These are phyloP conservation scores for Sclerotinia subarctica DNA, from an alignment of 2,329 filamentous ascomycete genomes.

Conservation along the genomic window DNA sequence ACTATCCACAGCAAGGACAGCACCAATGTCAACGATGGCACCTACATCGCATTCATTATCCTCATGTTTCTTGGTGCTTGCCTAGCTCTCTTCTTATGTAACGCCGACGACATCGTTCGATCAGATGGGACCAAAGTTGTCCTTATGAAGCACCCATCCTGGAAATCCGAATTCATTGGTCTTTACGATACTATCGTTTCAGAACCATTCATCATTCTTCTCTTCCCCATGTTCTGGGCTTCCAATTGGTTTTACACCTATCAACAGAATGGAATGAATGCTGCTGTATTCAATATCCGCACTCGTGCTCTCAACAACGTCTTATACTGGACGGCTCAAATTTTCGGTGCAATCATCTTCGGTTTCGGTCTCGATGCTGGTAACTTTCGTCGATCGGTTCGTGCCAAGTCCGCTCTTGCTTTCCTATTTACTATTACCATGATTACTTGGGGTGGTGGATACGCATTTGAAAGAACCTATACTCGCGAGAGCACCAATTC, in stretches of 20 bases:
- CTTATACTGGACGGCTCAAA: slow-evolving; percentile 78
- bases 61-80: slow-evolving; percentile 71
- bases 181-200: slow-evolving; percentile 68
- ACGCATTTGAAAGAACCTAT: slow-evolving; percentile 68
- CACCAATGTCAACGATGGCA: slow-evolving; percentile 64
- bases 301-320: slow-evolving; percentile 74
- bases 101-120: slow-evolving; percentile 70
- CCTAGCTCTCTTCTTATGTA: slow-evolving; percentile 66
- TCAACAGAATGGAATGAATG: slow-evolving; percentile 73
- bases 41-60: slow-evolving; percentile 86
- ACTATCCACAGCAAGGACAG: slow-evolving; percentile 58
- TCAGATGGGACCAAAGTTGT: slow-evolving; percentile 77
- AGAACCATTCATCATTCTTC: slow-evolving; percentile 69
- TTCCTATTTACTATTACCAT: slow-evolving; percentile 69
- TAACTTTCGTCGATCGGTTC: slow-evolving; percentile 57
- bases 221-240: slow-evolving; percentile 80
- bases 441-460: slow-evolving; percentile 79
- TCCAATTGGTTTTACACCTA: slow-evolving; percentile 81
- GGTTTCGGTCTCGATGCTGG: slow-evolving; percentile 67
- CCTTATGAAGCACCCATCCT: slow-evolving; percentile 86
- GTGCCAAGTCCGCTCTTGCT: slow-evolving; percentile 62
- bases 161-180: slow-evolving; percentile 74
- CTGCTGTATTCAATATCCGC: slow-evolving; percentile 67
- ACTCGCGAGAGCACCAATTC: slow-evolving; percentile 42
- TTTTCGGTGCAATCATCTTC: slow-evolving; percentile 70